Evolutionary conservation across 2,329 filamentous ascomycete species (phyloP).

Genomic region (Trichoderma sp.): DNA sequence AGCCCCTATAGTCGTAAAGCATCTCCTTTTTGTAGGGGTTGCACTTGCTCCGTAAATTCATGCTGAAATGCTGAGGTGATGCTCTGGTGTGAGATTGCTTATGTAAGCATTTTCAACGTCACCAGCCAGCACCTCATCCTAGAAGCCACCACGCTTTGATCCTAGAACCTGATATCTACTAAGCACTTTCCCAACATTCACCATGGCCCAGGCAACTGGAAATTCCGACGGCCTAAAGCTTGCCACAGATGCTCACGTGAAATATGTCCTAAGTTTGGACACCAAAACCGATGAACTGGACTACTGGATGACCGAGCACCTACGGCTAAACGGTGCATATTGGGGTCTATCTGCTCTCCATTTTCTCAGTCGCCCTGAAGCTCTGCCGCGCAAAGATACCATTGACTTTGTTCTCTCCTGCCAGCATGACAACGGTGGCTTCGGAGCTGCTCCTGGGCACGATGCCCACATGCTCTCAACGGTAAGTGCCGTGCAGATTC

Average conservation of each 20-base stretch:
- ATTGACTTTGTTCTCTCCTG: slow-evolving; percentile 96
- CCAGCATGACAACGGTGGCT: slow-evolving; percentile 82
- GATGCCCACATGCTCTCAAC: slow-evolving; percentile 97
- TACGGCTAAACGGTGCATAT: slow-evolving; percentile 92
- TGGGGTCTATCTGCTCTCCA: slow-evolving; percentile 92
- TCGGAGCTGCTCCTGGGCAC: slow-evolving; percentile 89
- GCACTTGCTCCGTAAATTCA: background rate
- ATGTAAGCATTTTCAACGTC: slow-evolving; percentile 5
- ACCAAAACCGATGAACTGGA: slow-evolving; percentile 90
- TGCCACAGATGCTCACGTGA: slow-evolving; percentile 65
- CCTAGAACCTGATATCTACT: background rate
- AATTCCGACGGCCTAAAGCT: slow-evolving; percentile 43
- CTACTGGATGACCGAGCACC: slow-evolving; percentile 96
- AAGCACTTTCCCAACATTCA: slow-evolving; percentile 18
- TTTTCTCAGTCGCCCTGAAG: slow-evolving; percentile 76
- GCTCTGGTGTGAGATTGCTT: background rate
- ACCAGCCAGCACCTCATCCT: background rate
- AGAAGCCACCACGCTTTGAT: slow-evolving; percentile 5
- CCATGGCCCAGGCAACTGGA: slow-evolving; percentile 30
- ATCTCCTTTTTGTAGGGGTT: background rate
- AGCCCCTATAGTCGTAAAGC: background rate
- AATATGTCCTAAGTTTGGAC: slow-evolving; percentile 90
- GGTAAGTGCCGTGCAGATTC: slow-evolving; percentile 88
- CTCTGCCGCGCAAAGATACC: slow-evolving; percentile 73
- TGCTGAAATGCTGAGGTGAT: background rate